Conservation (phyloP, 257 asterid genomes). For the Solanum clarkiae region DNA sequence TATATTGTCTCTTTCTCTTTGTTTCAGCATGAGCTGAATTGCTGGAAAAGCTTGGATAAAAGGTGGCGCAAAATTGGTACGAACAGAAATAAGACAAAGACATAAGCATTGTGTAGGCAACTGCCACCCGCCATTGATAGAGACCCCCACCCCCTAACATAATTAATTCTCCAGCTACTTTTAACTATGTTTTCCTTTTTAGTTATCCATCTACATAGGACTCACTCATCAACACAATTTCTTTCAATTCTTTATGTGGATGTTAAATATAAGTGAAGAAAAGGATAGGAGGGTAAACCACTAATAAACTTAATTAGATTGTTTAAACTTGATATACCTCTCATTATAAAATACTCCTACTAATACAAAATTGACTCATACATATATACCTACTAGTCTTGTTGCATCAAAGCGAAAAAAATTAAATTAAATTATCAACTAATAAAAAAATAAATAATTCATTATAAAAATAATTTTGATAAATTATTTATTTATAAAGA, state of each 20-base stretch:
- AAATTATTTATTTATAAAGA: too few species aligned
- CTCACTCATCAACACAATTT: neutral
- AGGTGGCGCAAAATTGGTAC: conserved; percentile 47
- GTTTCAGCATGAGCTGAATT: conserved; percentile 34
- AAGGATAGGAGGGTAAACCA: neutral
- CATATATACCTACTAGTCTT: too few species aligned
- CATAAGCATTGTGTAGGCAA: conserved; percentile 15
- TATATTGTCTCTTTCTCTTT: conserved; percentile 6
- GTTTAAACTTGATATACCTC: too few species aligned
- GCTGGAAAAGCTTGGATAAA: conserved; percentile 52
- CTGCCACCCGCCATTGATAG: conserved; percentile 36
- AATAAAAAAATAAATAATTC: too few species aligned
- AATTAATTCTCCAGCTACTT: neutral
- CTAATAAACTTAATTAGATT: neutral
- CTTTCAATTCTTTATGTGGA: neutral
- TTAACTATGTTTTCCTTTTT: neutral
- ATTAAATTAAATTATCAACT: too few species aligned
- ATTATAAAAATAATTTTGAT: too few species aligned
- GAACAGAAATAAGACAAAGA: neutral
- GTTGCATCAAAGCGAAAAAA: too few species aligned
- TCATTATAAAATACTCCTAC: too few species aligned
- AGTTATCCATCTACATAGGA: neutral
- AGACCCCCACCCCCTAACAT: conserved; percentile 14
- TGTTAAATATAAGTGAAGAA: neutral
- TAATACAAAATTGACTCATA: too few species aligned